Evolutionary conservation across 2,329 filamentous ascomycete species (phyloP).

Genomic region (Colletotrichum gloeosporioides): DNA sequence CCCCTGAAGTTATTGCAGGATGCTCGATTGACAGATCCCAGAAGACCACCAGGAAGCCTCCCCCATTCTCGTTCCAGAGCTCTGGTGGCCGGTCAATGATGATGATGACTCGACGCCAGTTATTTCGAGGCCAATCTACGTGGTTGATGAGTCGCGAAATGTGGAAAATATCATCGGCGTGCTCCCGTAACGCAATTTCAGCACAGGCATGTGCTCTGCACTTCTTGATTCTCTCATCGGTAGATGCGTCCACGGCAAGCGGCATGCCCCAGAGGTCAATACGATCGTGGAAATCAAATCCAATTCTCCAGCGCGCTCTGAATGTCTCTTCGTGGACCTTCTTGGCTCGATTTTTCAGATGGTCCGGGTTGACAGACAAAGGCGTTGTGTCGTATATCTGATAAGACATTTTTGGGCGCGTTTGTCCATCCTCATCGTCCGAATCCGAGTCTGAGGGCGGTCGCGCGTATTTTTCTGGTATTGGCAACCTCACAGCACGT

Average conservation of each 20-base stretch:
- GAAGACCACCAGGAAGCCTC: background rate
- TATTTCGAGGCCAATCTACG: background rate
- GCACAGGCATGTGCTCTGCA: background rate
- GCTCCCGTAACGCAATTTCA: background rate
- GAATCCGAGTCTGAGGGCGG: background rate
- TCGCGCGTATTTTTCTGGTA: background rate
- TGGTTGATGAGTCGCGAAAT: background rate
- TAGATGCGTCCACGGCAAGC: background rate
- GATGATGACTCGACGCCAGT: background rate
- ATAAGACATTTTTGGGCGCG: background rate
- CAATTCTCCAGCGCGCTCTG: background rate
- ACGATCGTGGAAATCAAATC: background rate
- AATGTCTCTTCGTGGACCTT: background rate
- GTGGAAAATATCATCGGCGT: background rate
- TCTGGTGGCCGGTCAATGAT: background rate
- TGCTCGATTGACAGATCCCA: background rate
- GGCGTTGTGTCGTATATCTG: conserved; percentile 12
- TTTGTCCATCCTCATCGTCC: background rate
- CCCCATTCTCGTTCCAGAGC: background rate
- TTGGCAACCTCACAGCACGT: background rate
- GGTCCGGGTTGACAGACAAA: background rate
- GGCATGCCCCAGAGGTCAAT: conserved; percentile 11
- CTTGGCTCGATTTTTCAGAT: background rate
- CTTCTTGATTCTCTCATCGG: background rate
- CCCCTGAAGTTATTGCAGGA: background rate